phyloP scores from a whole-genome alignment of 2,329 filamentous ascomycete species.

The Trichoderma polysporum region DNA sequence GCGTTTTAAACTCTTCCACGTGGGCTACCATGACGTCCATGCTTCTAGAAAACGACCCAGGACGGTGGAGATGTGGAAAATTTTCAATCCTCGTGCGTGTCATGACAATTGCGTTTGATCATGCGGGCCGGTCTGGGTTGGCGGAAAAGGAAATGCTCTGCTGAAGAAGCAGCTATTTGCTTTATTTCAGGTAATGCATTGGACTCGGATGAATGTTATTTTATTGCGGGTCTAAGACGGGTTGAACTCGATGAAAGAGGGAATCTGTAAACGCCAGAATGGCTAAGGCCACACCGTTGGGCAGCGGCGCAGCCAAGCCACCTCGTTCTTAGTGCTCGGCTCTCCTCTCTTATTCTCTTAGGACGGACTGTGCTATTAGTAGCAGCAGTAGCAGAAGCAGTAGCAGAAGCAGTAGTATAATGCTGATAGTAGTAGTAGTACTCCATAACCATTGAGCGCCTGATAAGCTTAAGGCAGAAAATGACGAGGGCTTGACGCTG shows the following conservation, averaged over 20 bases:
- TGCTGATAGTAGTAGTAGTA: background rate
- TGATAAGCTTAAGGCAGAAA: background rate
- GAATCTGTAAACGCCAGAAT: background rate
- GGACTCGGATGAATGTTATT: background rate
- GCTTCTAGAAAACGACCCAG: conserved; percentile 4
- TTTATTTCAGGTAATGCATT: background rate
- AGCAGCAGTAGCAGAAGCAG: background rate
- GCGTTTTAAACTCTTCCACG: background rate
- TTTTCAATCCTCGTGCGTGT: background rate
- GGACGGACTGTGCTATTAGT: background rate
- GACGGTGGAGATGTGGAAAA: background rate
- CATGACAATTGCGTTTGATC: background rate
- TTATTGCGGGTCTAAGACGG: background rate
- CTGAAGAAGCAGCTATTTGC: background rate
- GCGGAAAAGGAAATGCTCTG: background rate
- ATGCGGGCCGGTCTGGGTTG: background rate
- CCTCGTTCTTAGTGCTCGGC: background rate
- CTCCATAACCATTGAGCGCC: background rate
- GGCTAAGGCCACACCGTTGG: background rate
- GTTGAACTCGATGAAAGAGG: too few relatives aligned
- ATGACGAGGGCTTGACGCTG: background rate
- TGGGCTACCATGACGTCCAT: conserved; percentile 4
- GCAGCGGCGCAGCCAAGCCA: conserved; percentile 3
- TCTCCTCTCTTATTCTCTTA: background rate
- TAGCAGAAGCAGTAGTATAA: background rate